Evolutionary conservation across 1,284 basidiomycete genomes (phyloP).

Genomic region (Paramarasmius palmivorus): DNA sequence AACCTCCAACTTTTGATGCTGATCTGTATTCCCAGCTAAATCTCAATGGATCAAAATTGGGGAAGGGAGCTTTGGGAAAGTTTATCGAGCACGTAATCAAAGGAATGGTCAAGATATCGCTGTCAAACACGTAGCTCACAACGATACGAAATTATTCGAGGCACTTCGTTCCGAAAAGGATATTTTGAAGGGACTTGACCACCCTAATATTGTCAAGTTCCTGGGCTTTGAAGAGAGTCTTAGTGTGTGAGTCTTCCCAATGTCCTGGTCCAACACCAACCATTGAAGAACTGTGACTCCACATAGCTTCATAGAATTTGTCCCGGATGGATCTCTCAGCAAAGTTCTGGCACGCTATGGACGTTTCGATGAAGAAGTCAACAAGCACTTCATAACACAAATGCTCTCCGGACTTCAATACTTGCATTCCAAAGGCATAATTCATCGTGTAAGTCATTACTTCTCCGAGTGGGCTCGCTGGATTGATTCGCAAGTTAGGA

Average conservation of each 20-base stretch:
- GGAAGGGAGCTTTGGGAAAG: slow-evolving; percentile 73
- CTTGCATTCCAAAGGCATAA: slow-evolving; percentile 68
- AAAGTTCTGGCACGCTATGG: slow-evolving; percentile 66
- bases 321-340: slow-evolving; percentile 77
- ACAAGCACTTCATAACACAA: slow-evolving; percentile 72
- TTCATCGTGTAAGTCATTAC: slow-evolving; percentile 59
- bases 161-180: slow-evolving; percentile 68
- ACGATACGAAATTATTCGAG: slow-evolving; percentile 55
- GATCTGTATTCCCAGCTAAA: too few species aligned
- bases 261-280: background rate
- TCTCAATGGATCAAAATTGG: slow-evolving; percentile 79
- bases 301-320: slow-evolving; percentile 69
- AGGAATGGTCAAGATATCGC: slow-evolving; percentile 80
- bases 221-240: slow-evolving; percentile 69
- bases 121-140: slow-evolving; percentile 75
- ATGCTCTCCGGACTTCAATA: slow-evolving; percentile 76
- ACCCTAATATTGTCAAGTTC: slow-evolving; percentile 76
- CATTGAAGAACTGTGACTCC: too few species aligned
- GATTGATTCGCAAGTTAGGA: slow-evolving; percentile 43
- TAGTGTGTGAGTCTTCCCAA: slow-evolving; percentile 48
- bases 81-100: slow-evolving; percentile 77
- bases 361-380: slow-evolving; percentile 65
- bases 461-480: too few species aligned
- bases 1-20: too few species aligned
- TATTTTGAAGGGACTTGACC: slow-evolving; percentile 68